Evolutionary conservation across 495 filamentous ascomycete genomes (phyloP).

Genomic region (Aspergillus haitiensis): DNA sequence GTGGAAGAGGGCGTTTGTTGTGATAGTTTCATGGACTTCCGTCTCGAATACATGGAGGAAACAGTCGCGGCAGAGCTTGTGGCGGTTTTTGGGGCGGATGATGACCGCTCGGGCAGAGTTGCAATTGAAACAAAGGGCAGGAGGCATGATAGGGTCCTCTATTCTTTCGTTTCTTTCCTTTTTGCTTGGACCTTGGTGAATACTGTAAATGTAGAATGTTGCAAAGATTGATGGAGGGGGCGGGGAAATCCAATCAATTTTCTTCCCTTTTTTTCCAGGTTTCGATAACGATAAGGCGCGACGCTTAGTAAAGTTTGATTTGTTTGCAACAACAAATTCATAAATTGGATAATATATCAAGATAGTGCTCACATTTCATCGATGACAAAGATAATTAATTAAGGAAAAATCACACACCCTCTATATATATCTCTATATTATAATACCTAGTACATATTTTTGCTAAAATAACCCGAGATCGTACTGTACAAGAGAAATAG

Average conservation of each 20-base stretch:
- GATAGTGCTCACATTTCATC: too few relatives aligned
- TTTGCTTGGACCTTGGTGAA: background rate
- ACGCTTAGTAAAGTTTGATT: slow-evolving; percentile 22
- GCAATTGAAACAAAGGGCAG: slow-evolving; percentile 70
- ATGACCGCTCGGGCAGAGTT: slow-evolving; percentile 76
- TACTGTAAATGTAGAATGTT: background rate
- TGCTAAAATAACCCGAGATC: too few relatives aligned
- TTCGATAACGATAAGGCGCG: slow-evolving; percentile 13
- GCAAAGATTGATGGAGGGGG: slow-evolving; percentile 2
- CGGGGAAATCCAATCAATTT: slow-evolving; percentile 10
- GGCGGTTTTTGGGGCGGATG: slow-evolving; percentile 87
- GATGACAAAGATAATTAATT: too few relatives aligned
- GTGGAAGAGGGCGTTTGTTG: slow-evolving; percentile 69
- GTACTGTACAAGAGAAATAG: background rate
- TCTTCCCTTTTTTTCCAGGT: slow-evolving; percentile 5
- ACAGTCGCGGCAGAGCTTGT: slow-evolving; percentile 86
- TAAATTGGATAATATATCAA: background rate
- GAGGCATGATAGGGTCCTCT: slow-evolving; percentile 47
- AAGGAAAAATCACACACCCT: too few relatives aligned
- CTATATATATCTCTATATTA: too few relatives aligned
- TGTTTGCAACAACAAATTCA: slow-evolving; percentile 12
- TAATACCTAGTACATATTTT: too few relatives aligned
- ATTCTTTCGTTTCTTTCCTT: slow-evolving; percentile 12
- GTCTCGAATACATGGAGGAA: slow-evolving; percentile 86
- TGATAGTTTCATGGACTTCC: slow-evolving; percentile 93